These are phyloP conservation scores for Lentinus tigrinus DNA, from an alignment of 768 basidiomycete species.

Conservation along the genomic window DNA sequence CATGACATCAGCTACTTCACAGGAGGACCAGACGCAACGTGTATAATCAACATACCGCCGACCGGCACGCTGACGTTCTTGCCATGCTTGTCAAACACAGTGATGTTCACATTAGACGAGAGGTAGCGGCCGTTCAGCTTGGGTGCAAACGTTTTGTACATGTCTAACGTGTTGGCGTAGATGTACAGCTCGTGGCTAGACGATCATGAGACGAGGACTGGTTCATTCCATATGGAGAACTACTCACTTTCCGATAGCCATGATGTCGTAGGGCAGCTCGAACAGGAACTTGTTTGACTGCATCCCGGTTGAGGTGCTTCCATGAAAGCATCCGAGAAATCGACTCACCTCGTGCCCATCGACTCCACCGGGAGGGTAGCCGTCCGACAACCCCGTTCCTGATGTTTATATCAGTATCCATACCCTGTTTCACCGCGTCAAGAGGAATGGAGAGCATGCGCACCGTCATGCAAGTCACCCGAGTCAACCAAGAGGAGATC, in stretches of 20 bases:
- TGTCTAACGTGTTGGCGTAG: conserved; percentile 65
- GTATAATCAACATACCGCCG: conserved; percentile 36
- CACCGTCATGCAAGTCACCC: conserved; percentile 76
- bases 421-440: neutral
- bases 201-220: neutral
- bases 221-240: neutral
- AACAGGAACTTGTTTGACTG: conserved; percentile 76
- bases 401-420: neutral
- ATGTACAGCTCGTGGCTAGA: conserved; percentile 79
- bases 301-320: neutral
- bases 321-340: neutral
- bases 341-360: conserved; percentile 66
- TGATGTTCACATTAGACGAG: conserved; percentile 86
- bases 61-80: conserved; percentile 39
- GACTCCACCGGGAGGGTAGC: conserved; percentile 64
- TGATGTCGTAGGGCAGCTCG: conserved; percentile 75
- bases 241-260: conserved; percentile 81
- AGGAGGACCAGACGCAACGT: neutral
- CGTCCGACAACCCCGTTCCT: conserved; percentile 80
- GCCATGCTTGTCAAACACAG: conserved; percentile 46
- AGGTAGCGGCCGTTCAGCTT: conserved; percentile 72
- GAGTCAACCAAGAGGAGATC: conserved; percentile 83
- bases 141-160: conserved; percentile 70
- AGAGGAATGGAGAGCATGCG: neutral
- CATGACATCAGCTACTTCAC: neutral